Percentiles rank a stretch among this genome's conserved stretches.
Conservation (phyloP, 768 basidiomycete genomes). For the Roridomyces roridus region DNA sequence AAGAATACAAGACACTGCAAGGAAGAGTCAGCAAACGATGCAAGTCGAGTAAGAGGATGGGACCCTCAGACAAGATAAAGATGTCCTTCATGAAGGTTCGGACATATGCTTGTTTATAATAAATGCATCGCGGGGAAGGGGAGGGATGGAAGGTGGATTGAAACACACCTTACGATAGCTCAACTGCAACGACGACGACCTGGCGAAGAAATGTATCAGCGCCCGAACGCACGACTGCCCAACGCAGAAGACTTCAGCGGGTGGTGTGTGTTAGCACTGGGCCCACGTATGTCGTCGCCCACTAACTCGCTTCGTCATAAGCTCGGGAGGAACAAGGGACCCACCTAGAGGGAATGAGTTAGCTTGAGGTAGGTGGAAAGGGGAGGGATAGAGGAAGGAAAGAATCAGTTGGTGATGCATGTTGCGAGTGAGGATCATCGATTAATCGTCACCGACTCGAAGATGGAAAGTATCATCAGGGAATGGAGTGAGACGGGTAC, state of each 20-base stretch:
- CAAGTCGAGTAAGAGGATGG: background rate
- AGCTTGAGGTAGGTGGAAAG: slow-evolving; percentile 10
- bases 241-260: slow-evolving; percentile 39
- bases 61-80: slow-evolving; percentile 53
- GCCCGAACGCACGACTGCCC: too few relatives aligned
- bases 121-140: slow-evolving; percentile 54
- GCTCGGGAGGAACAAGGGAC: slow-evolving; percentile 10
- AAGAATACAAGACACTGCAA: slow-evolving; percentile 3
- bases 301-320: slow-evolving; percentile 43
- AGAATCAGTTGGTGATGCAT: slow-evolving; percentile 75
- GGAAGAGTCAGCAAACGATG: background rate
- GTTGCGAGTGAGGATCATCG: slow-evolving; percentile 79
- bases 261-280: slow-evolving; percentile 49
- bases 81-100: slow-evolving; percentile 65
- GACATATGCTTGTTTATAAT: slow-evolving; percentile 78
- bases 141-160: background rate
- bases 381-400: slow-evolving; percentile 24
- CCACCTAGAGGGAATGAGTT: slow-evolving; percentile 17
- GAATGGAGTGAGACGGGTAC: slow-evolving; percentile 4
- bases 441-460: slow-evolving; percentile 72
- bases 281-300: slow-evolving; percentile 42
- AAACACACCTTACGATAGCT: slow-evolving; percentile 2
- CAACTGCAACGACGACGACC: background rate
- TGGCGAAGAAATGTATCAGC: too few relatives aligned
- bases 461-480: slow-evolving; percentile 33